These are phyloP conservation scores for Botrytis byssoidea DNA, from an alignment of 2,329 filamentous ascomycete genomes.

Conservation along the genomic window DNA sequence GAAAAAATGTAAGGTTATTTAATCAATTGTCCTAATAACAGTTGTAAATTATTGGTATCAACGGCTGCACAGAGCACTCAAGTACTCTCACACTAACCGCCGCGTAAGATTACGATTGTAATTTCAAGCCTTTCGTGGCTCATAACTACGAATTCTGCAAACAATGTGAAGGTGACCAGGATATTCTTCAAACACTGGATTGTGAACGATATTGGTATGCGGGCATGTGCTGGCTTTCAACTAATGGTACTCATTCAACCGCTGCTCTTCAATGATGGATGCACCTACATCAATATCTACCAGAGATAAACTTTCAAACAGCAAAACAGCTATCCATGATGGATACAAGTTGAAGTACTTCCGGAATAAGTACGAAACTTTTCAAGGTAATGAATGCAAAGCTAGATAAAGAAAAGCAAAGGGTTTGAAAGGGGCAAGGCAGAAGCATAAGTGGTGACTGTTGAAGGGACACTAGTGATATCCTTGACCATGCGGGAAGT, in stretches of 20 bases:
- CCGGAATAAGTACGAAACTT: neutral
- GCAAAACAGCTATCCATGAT: neutral
- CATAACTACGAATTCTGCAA: neutral
- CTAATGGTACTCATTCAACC: neutral
- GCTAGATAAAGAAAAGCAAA: too few species aligned
- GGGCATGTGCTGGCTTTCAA: neutral
- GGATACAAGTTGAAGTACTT: neutral
- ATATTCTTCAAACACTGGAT: neutral
- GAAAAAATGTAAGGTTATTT: neutral
- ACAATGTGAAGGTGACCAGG: neutral
- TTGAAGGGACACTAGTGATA: neutral
- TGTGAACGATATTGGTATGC: neutral
- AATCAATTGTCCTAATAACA: neutral
- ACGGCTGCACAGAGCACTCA: neutral
- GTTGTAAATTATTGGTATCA: neutral
- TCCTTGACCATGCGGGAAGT: neutral
- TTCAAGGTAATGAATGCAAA: neutral
- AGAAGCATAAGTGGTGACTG: neutral
- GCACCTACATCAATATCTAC: neutral
- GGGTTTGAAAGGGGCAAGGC: neutral
- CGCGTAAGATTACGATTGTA: neutral
- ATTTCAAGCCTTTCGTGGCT: neutral
- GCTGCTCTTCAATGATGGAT: neutral
- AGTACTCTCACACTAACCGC: neutral
- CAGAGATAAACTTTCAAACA: neutral